These are phyloP conservation scores for Pleurotus salmoneostramineus DNA, from an alignment of 768 basidiomycete species.

Conservation along the genomic window DNA sequence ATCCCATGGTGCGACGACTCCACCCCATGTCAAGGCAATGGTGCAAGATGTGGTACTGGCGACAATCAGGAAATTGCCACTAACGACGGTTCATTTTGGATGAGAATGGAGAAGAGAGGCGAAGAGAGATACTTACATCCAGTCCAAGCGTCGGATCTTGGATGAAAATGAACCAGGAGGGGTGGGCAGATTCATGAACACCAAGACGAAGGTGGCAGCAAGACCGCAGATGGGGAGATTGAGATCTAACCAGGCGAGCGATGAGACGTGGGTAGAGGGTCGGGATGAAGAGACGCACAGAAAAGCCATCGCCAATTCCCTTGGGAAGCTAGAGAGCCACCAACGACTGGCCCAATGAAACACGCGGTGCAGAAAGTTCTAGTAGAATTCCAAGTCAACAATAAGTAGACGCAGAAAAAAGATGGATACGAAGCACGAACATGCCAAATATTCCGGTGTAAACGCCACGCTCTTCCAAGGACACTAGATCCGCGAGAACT, in stretches of 20 bases:
- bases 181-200: conserved; percentile 27
- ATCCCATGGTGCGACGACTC: conserved; percentile 37
- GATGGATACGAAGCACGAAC: conserved; percentile 14
- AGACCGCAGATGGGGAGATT: conserved; percentile 34
- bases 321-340: conserved; percentile 25
- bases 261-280: no score
- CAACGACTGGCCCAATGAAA: conserved; percentile 28
- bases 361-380: no score
- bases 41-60: conserved; percentile 27
- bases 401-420: no score
- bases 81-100: conserved; percentile 8
- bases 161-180: conserved; percentile 27
- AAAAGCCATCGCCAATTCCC: conserved; percentile 39
- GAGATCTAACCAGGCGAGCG: conserved; percentile 16
- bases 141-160: conserved; percentile 37
- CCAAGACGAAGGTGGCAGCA: conserved; percentile 19
- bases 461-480: conserved; percentile 38
- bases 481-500: conserved; percentile 41
- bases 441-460: conserved; percentile 33
- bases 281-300: conserved; percentile 6
- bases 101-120: not conserved
- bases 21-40: conserved; percentile 46
- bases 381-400: no score
- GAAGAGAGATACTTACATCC: conserved; percentile 28
- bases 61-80: conserved; percentile 40